Conservation (phyloP, 306 rosid species). For the Benincasa hispida region DNA sequence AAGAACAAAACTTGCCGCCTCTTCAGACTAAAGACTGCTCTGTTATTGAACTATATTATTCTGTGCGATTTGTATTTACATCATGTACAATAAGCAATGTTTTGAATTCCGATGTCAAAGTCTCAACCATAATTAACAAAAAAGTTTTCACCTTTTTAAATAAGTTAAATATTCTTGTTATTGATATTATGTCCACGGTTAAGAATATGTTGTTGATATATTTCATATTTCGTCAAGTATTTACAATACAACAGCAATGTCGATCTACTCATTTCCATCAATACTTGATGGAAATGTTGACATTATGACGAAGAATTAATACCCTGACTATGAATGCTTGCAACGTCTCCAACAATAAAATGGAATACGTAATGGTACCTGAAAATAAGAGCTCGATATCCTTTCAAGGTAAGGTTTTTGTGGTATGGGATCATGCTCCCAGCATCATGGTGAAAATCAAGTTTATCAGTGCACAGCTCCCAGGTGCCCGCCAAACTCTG, state of each 20-base stretch:
- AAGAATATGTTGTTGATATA: not conserved
- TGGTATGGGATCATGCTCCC: constrained; percentile 91
- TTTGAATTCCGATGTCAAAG: not conserved
- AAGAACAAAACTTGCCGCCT: not conserved
- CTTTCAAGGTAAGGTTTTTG: constrained; percentile 63
- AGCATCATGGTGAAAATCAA: constrained; percentile 35
- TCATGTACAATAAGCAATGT: not conserved
- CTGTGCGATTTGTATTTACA: not conserved
- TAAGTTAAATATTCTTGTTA: not conserved
- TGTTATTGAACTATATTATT: not conserved
- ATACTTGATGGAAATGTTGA: not conserved
- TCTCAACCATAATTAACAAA: not conserved
- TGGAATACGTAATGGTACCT: constrained; percentile 26
- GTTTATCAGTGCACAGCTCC: constrained; percentile 47
- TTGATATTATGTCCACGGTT: not conserved
- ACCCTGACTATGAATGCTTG: too few species aligned
- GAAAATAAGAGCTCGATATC: constrained; percentile 77
- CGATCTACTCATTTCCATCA: not conserved
- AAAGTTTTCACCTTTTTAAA: not conserved
- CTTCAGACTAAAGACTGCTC: not conserved
- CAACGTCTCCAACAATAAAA: not conserved
- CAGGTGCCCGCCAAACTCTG: constrained; percentile 40
- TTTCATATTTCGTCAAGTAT: too few species aligned
- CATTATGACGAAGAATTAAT: not conserved
- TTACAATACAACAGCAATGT: not conserved